Conservation (phyloP, 371 early-diverging fungal genomes). For the Mortierella sp. region DNA sequence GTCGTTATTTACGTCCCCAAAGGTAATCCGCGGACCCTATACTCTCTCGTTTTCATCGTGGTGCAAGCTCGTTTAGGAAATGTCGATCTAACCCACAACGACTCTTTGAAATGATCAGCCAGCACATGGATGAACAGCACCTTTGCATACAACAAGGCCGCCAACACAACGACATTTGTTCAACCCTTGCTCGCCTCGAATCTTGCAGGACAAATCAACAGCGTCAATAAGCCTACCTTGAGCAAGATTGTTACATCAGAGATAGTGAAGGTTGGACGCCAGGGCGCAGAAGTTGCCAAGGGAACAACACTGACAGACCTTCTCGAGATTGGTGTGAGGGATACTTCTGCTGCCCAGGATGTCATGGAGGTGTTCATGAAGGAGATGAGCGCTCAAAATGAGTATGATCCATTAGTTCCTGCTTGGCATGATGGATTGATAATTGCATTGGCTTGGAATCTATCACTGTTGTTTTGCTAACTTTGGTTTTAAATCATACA, state of each 20-base stretch:
- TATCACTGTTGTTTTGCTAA: neutral
- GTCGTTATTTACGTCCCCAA: constrained; percentile 56
- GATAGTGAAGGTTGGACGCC: constrained; percentile 35
- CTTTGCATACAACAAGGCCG: constrained; percentile 48
- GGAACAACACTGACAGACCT: constrained; percentile 43
- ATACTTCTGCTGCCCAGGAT: constrained; percentile 52
- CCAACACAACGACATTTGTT: constrained; percentile 40
- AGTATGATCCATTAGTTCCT: constrained; percentile 11
- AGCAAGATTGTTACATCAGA: constrained; percentile 42
- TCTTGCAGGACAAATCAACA: constrained; percentile 46
- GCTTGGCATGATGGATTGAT: neutral
- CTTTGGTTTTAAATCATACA: neutral
- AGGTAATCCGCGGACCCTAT: too few species aligned
- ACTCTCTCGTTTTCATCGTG: too few species aligned
- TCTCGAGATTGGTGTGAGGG: constrained; percentile 48
- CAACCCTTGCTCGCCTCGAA: constrained; percentile 52
- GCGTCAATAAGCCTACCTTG: constrained; percentile 41
- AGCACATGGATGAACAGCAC: constrained; percentile 54
- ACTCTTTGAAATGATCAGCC: constrained; percentile 16
- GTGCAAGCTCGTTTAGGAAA: too few species aligned
- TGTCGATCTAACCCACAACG: too few species aligned
- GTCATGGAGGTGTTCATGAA: constrained; percentile 54
- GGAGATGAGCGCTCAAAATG: constrained; percentile 45
- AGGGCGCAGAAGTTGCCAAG: constrained; percentile 32
- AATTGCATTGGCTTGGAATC: neutral